phyloP scores from a whole-genome alignment of 331 rosid species.

The Cucumis variabilis region DNA sequence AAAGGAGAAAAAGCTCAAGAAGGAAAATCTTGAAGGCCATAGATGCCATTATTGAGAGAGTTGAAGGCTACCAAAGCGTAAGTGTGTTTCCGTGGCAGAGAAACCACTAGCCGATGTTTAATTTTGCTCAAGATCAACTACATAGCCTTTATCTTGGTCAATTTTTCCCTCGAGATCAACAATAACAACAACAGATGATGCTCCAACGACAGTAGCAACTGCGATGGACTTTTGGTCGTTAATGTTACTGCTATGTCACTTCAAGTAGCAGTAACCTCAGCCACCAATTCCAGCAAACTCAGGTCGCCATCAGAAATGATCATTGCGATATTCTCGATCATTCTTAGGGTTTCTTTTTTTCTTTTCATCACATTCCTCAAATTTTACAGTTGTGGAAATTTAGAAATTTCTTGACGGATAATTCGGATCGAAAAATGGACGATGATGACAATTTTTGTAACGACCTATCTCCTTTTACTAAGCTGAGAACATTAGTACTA shows the following conservation, averaged over 20 bases:
- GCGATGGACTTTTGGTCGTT: conserved; percentile 72
- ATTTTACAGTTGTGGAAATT: too few species aligned
- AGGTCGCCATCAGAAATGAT: conserved; percentile 72
- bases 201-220: conserved; percentile 62
- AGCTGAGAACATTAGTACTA: too few species aligned
- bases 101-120: conserved; percentile 47
- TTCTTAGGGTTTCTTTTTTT: conserved; percentile 57
- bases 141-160: conserved; percentile 61
- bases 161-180: conserved; percentile 65
- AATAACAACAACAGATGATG: conserved; percentile 44
- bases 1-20: too few species aligned
- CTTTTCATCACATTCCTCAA: not conserved
- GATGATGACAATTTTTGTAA: too few species aligned
- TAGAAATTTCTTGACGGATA: too few species aligned
- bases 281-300: conserved; percentile 76
- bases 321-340: conserved; percentile 74
- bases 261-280: conserved; percentile 72
- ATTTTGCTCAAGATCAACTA: conserved; percentile 40
- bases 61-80: too few species aligned
- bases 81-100: too few species aligned
- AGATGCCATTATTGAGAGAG: too few species aligned
- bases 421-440: too few species aligned
- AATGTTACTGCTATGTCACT: conserved; percentile 77
- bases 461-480: too few species aligned
- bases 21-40: too few species aligned